phyloP scores from a whole-genome alignment of 192 early-diverging fungal species.

The Umbelopsis isabellina region DNA sequence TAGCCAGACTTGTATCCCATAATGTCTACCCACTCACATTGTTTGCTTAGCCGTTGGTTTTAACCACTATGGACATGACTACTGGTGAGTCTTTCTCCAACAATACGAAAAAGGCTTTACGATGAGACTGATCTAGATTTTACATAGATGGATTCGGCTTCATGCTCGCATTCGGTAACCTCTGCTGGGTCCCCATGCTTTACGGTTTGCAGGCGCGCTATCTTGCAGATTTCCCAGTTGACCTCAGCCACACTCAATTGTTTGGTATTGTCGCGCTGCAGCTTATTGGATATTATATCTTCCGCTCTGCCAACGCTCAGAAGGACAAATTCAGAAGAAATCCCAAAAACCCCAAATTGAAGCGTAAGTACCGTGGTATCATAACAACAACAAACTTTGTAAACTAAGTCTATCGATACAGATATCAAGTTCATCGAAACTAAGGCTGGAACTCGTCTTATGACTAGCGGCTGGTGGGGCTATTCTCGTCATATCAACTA shows the following conservation, averaged over 20 bases:
- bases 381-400: neutral
- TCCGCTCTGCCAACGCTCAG: constrained; percentile 87
- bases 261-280: constrained; percentile 58
- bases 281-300: constrained; percentile 78
- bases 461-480: constrained; percentile 96
- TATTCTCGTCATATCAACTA: constrained; percentile 94
- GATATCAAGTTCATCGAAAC: constrained; percentile 89
- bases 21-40: neutral
- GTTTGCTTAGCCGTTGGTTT: constrained; percentile 64
- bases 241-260: constrained; percentile 51
- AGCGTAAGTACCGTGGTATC: constrained; percentile 35
- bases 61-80: constrained; percentile 98
- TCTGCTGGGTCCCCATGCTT: constrained; percentile 91
- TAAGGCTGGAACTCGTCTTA: constrained; percentile 74
- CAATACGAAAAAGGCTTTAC: neutral
- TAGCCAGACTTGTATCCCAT: neutral
- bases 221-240: constrained; percentile 69
- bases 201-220: constrained; percentile 92
- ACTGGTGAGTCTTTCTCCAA: constrained; percentile 45
- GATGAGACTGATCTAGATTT: neutral
- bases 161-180: constrained; percentile 79
- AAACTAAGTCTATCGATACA: constrained; percentile 5
- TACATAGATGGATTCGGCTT: constrained; percentile 88
- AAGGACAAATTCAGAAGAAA: constrained; percentile 89
- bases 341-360: constrained; percentile 57